These are phyloP conservation scores for Coemansia sp. DNA, from an alignment of 192 early-diverging fungal genomes.

Conservation along the genomic window DNA sequence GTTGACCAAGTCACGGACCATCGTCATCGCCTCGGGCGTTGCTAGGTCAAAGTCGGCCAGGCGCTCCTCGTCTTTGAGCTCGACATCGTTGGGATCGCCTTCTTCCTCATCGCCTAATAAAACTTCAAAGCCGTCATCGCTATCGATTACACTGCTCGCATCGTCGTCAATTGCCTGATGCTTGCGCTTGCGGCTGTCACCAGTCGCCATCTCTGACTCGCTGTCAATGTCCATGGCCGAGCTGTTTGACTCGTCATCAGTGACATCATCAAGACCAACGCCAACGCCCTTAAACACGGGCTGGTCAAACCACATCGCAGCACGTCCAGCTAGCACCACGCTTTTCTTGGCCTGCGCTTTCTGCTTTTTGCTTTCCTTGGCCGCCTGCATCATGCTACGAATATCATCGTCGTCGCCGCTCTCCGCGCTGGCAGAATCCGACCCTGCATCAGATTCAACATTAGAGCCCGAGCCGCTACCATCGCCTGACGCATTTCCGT, in stretches of 20 bases:
- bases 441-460: conserved; percentile 23
- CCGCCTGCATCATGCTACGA: conserved; percentile 40
- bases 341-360: conserved; percentile 23
- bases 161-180: conserved; percentile 16
- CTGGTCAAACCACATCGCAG: conserved; percentile 95
- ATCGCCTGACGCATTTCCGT: conserved; percentile 4
- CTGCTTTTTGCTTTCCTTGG: conserved; percentile 10
- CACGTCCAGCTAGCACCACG: conserved; percentile 68
- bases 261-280: conserved; percentile 57
- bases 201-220: neutral
- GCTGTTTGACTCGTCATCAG: conserved; percentile 57
- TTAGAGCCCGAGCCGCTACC: conserved; percentile 6
- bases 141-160: conserved; percentile 46
- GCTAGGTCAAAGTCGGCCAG: conserved; percentile 67
- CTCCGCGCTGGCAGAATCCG: conserved; percentile 34
- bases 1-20: conserved; percentile 82
- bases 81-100: conserved; percentile 45
- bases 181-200: conserved; percentile 56
- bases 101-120: conserved; percentile 40
- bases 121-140: conserved; percentile 59
- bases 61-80: conserved; percentile 50
- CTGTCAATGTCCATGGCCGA: neutral
- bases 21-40: conserved; percentile 89
- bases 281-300: conserved; percentile 77
- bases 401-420: conserved; percentile 53